Evolutionary conservation across 768 basidiomycete species (phyloP).

Genomic region (Candolleomyces eurysporus): DNA sequence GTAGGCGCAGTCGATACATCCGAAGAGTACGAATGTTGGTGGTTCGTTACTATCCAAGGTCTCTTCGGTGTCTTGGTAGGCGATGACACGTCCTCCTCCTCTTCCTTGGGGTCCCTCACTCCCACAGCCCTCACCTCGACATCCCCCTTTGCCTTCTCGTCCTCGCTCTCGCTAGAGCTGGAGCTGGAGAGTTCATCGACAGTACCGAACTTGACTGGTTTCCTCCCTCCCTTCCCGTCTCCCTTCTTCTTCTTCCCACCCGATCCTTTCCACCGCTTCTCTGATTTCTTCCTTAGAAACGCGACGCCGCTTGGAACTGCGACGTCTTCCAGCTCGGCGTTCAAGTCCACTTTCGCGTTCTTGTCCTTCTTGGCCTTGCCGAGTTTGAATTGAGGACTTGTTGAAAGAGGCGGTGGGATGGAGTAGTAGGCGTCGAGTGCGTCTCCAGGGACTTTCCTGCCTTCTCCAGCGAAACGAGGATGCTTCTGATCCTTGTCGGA

Average conservation of each 20-base stretch:
- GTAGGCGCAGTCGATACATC: constrained; percentile 27
- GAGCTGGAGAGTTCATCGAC: constrained; percentile 18
- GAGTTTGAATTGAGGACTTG: background rate
- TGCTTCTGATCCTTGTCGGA: constrained; percentile 16
- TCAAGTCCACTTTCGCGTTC: background rate
- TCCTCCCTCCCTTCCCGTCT: constrained; percentile 16
- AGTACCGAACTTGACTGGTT: constrained; percentile 33
- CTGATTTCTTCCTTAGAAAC: constrained; percentile 24
- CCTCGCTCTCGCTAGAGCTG: constrained; percentile 29
- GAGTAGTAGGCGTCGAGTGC: constrained; percentile 6
- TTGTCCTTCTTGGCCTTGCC: background rate
- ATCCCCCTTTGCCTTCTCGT: constrained; percentile 18
- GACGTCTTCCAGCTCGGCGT: constrained; percentile 11
- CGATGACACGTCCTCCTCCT: constrained; percentile 8
- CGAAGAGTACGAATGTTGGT: constrained; percentile 18
- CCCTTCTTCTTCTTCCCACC: background rate
- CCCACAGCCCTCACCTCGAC: constrained; percentile 1
- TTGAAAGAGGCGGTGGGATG: background rate
- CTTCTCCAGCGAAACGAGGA: background rate
- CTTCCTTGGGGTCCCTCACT: constrained; percentile 7
- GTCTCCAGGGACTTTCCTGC: background rate
- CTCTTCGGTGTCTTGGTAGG: background rate
- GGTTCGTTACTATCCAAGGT: constrained; percentile 2
- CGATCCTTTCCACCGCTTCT: constrained; percentile 8
- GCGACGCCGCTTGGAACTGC: constrained; percentile 2